phyloP scores from a whole-genome alignment of 805 yeast species.

The Sugiyamaella marilandica region DNA sequence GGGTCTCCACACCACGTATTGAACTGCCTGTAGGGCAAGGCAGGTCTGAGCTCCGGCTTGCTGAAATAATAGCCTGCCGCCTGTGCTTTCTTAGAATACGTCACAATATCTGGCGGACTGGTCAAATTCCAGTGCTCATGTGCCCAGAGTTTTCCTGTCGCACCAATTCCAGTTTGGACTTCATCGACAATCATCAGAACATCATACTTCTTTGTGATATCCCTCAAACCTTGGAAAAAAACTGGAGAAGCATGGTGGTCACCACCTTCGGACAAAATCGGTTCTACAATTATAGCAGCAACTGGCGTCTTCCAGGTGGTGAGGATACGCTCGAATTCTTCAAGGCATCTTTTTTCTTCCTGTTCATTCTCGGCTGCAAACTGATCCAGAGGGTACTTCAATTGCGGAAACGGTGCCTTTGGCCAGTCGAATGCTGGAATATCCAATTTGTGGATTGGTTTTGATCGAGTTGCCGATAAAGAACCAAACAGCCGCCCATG shows the following conservation, averaged over 20 bases:
- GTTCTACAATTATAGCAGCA: slow-evolving; percentile 87
- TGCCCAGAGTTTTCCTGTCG: slow-evolving; percentile 82
- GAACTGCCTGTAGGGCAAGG: slow-evolving; percentile 80
- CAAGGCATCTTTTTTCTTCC: slow-evolving; percentile 81
- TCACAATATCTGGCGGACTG: slow-evolving; percentile 77
- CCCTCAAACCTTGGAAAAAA: slow-evolving; percentile 80
- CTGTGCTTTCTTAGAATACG: slow-evolving; percentile 86
- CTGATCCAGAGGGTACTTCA: slow-evolving; percentile 77
- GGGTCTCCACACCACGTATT: slow-evolving; percentile 96
- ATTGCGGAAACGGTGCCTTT: slow-evolving; percentile 84
- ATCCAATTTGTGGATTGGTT: slow-evolving; percentile 85
- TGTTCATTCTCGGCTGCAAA: slow-evolving; percentile 56
- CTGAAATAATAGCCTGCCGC: slow-evolving; percentile 83
- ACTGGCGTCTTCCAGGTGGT: slow-evolving; percentile 63
- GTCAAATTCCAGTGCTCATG: slow-evolving; percentile 78
- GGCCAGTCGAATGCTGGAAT: slow-evolving; percentile 97
- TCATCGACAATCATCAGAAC: slow-evolving; percentile 76
- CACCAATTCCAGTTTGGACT: slow-evolving; percentile 88
- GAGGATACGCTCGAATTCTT: slow-evolving; percentile 66
- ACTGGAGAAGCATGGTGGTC: slow-evolving; percentile 77
- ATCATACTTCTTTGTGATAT: slow-evolving; percentile 63
- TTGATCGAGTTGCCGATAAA: slow-evolving; percentile 86
- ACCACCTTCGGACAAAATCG: slow-evolving; percentile 89
- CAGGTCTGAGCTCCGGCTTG: slow-evolving; percentile 67
- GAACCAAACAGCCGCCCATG: slow-evolving; percentile 94